Base-by-base conservation (phyloP, 192 early-diverging fungal genomes). In the Coemansia nantahalensis region DNA sequence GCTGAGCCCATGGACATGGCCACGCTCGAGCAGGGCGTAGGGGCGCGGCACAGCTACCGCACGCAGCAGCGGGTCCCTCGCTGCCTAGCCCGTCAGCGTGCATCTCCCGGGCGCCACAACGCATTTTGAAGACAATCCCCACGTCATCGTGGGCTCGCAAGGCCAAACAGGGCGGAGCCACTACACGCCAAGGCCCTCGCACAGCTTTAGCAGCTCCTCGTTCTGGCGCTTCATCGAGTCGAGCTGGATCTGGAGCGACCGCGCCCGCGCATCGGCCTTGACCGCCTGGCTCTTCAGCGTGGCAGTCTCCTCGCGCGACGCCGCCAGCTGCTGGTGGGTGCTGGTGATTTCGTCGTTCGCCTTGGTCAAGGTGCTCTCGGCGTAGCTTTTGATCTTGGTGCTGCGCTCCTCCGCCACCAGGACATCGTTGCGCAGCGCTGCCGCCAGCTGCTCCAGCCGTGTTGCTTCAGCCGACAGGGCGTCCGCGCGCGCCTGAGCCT, bases 341-440 rank as follows among this genome's bases (percentile, higher is more conserved):
- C 53, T 45, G 9, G 51, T 5, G 15, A 77, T 65, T 43, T 77
- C 73, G 14, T 45, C 45, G 16, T 77, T 77, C 2, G 73, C 73
- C 41, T 43, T 55, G 48, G 36, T 33, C 23, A 77, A 36, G 14
- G 67, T 77, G 13, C 26, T 51, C n/a, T 69, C 51, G 1, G 73
- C 73, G 17, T 69, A 51, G 34, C 48, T 23, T 13, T 57, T 68
- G 54, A 77, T 69, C 19, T 47, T 54, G 9, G 37, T 23, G 39
- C 45, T 68, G 32, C 73, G 65, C 37, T 69, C 61, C 39, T 77
- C 65, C 10, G 66, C 73, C 8, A 53, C 46, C 38, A 49, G 34
- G 12, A 51, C 51, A 1, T 69, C 67, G 9, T 45, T 50, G 34
- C 47, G 57, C 45, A 68, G 47, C 37, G 40, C 45, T 15, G 30